Evolutionary conservation across 352 stramenopile genomes (phyloP), one percentile per base, ranked within the genome.

Genomic region (Phytophthora hibernalis): DNA sequence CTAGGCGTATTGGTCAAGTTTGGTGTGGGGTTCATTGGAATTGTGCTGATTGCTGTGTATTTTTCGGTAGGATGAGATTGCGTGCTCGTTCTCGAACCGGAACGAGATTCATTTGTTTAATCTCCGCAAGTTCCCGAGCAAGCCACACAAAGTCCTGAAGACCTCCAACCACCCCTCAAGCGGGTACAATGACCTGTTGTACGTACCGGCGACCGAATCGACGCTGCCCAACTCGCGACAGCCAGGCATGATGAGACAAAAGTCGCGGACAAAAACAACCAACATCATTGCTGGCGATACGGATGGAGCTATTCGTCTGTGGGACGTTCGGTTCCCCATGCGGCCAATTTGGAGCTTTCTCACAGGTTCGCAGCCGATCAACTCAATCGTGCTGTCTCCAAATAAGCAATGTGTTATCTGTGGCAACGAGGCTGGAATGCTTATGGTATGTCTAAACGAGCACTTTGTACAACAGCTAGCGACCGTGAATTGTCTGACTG

Each of bases 71-170:
- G 80, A 94, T 38, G 84, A 92, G 45, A 89, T 94, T 28, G 84
- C 82, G 15, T 89, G 79, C 54, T 91, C 72, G 16, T 92, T 90
- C 54, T 76, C 80, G 12, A 89, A 91, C 40, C 70, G 76, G 18
- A 94, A 92, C 53, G 83, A 92, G 44, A 90, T 94, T 43, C 68
- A 85, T 55, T 30, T 94, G 15, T 94, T 88, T 53, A 84, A 92
- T 40, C 60, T 94, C 61, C 66, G 82, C 50, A 92, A 91, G 62
- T 92, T 94, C 21, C 86, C 84, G 3, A 77, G 52, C 9, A 82
- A 83, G 33, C 80, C 86, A 7, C 71, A 88, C 50, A 77, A 74
- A 43, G 61, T 94, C 11, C 61, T 94, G 16, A 88, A 88, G 55
- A 79, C 78, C 18, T 79, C 72, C 24, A 94, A 77, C 52, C 82